phyloP scores from a whole-genome alignment of 495 filamentous ascomycete genomes.

The Astrothelium macrocarpum region DNA sequence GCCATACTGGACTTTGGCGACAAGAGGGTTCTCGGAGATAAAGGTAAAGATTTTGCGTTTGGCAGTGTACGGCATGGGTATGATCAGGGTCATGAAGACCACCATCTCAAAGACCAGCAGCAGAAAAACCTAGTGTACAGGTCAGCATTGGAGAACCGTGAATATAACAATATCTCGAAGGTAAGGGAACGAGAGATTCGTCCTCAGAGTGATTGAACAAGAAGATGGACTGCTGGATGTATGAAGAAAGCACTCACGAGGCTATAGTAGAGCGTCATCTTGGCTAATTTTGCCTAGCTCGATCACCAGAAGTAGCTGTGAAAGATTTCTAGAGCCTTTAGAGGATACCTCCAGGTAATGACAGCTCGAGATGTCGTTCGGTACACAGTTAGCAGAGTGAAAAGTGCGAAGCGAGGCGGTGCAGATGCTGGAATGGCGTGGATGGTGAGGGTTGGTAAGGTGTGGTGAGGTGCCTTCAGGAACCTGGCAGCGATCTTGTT shows the following conservation, averaged over 20 bases:
- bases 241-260: constrained; percentile 54
- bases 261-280: constrained; percentile 98
- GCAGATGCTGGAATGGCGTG: background rate
- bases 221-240: constrained; percentile 8
- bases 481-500: constrained; percentile 7
- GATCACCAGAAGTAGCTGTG: background rate
- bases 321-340: background rate
- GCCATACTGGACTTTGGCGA: constrained; percentile 73
- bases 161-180: background rate
- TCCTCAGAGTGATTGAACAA: background rate
- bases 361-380: background rate
- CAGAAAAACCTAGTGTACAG: constrained; percentile 65
- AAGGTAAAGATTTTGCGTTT: constrained; percentile 87
- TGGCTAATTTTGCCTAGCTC: constrained; percentile 26
- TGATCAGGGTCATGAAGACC: constrained; percentile 82
- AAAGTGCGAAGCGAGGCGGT: background rate
- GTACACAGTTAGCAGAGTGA: background rate
- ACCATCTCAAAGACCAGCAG: constrained; percentile 89
- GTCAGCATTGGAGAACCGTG: background rate
- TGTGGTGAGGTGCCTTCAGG: constrained; percentile 18
- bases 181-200: background rate
- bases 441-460: constrained; percentile 20
- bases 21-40: constrained; percentile 76
- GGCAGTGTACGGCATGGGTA: constrained; percentile 80
- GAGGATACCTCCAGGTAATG: too few species aligned